These are phyloP conservation scores for Chlorociboria aeruginascens DNA, from an alignment of 495 filamentous ascomycete genomes.

Conservation along the genomic window DNA sequence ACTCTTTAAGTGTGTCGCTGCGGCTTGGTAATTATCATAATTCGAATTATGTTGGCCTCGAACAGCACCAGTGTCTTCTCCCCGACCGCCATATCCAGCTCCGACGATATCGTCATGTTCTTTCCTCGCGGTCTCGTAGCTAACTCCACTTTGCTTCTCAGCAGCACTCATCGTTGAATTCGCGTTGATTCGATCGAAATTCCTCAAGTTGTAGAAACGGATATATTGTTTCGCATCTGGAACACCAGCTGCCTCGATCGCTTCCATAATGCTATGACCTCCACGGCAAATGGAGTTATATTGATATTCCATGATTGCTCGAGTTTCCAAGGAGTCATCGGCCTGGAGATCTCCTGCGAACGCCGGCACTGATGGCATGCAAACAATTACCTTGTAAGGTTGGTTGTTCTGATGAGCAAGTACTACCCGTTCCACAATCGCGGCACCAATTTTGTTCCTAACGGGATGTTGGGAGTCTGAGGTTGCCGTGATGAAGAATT, in stretches of 20 bases:
- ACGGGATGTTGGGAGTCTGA: slow-evolving; percentile 64
- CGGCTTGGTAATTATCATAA: slow-evolving; percentile 54
- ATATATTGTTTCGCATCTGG: slow-evolving; percentile 64
- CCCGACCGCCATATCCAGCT: slow-evolving; percentile 18
- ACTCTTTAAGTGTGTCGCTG: slow-evolving; percentile 33
- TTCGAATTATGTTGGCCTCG: slow-evolving; percentile 28
- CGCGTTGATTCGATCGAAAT: slow-evolving; percentile 74
- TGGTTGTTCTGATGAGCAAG: slow-evolving; percentile 60
- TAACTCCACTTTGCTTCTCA: slow-evolving; percentile 56
- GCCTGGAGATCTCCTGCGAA: slow-evolving; percentile 82
- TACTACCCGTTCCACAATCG: slow-evolving; percentile 79
- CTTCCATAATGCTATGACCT: slow-evolving; percentile 76
- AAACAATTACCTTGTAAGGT: slow-evolving; percentile 72
- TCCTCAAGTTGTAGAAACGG: slow-evolving; percentile 89
- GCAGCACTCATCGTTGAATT: slow-evolving; percentile 49
- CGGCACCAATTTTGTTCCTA: slow-evolving; percentile 74
- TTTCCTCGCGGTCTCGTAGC: slow-evolving; percentile 57
- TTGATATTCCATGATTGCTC: slow-evolving; percentile 95
- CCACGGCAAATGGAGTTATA: slow-evolving; percentile 83
- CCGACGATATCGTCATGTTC: slow-evolving; percentile 47
- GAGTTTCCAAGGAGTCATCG: slow-evolving; percentile 69
- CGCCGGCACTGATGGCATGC: slow-evolving; percentile 80
- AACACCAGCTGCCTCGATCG: slow-evolving; percentile 56
- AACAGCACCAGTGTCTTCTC: slow-evolving; percentile 16
- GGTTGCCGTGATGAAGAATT: slow-evolving; percentile 96